phyloP scores from a whole-genome alignment of 805 yeast genomes.

The Komagataella phaffii region DNA sequence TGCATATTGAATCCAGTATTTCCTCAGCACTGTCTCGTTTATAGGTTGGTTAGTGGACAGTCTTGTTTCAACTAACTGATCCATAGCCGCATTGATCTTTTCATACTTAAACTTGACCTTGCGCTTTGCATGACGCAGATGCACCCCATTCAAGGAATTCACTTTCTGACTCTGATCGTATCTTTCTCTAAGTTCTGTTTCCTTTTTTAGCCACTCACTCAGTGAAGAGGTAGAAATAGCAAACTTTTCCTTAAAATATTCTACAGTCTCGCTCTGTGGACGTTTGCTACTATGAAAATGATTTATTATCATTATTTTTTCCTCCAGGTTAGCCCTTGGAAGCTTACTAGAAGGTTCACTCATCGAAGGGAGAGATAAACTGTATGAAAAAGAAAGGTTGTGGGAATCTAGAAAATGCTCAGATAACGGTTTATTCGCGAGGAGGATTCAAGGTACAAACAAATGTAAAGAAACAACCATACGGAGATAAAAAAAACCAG shows the following conservation, averaged over 20 bases:
- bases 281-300: constrained; percentile 30
- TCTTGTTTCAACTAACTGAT: constrained; percentile 31
- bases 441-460: not conserved
- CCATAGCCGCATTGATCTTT: constrained; percentile 48
- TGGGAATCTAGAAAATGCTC: not conserved
- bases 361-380: not conserved
- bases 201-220: constrained; percentile 49
- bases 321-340: constrained; percentile 46
- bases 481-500: not conserved
- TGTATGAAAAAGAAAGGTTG: not conserved
- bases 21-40: constrained; percentile 40
- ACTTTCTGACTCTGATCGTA: constrained; percentile 20
- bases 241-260: constrained; percentile 31
- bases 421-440: not conserved
- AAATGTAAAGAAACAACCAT: not conserved
- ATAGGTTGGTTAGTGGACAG: constrained; percentile 29
- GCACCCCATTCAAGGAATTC: constrained; percentile 9
- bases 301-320: constrained; percentile 42
- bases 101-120: constrained; percentile 41
- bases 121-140: constrained; percentile 21
- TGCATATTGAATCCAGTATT: constrained; percentile 43
- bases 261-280: constrained; percentile 48
- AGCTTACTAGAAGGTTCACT: constrained; percentile 4
- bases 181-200: constrained; percentile 32
- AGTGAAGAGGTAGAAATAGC: constrained; percentile 48